These are phyloP conservation scores for Quillaja saponaria DNA, from an alignment of 306 rosid genomes.

Conservation along the genomic window DNA sequence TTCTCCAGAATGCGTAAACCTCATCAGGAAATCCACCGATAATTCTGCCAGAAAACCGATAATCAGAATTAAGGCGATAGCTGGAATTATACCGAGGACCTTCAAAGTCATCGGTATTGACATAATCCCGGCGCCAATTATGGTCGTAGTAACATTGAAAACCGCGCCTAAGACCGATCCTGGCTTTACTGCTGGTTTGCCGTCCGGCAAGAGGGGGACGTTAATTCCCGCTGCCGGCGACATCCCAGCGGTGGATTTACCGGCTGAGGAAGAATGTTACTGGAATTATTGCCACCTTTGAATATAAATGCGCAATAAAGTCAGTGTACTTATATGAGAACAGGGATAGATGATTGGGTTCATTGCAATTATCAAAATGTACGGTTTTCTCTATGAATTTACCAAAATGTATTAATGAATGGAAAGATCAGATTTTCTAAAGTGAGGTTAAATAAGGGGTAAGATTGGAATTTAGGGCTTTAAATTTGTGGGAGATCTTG, in stretches of 20 bases:
- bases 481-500: too few relatives aligned
- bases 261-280: neutral
- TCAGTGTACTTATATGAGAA: too few relatives aligned
- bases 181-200: neutral
- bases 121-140: conserved; percentile 91
- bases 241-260: conserved; percentile 41
- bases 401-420: too few relatives aligned
- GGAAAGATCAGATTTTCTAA: too few relatives aligned
- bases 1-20: conserved; percentile 75
- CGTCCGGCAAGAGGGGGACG: conserved; percentile 51
- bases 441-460: too few relatives aligned
- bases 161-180: conserved; percentile 74
- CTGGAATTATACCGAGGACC: conserved; percentile 81
- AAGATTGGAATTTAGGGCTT: too few relatives aligned
- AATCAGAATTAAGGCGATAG: conserved; percentile 47
- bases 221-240: conserved; percentile 47
- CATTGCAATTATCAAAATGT: too few relatives aligned
- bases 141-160: conserved; percentile 77
- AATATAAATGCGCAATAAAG: too few relatives aligned
- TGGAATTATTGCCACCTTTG: neutral
- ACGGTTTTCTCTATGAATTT: too few relatives aligned
- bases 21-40: conserved; percentile 74
- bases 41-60: conserved; percentile 63
- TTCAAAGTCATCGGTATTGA: conserved; percentile 83
- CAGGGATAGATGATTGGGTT: too few relatives aligned